Evolutionary conservation across 2,329 filamentous ascomycete species (phyloP).

Genomic region (Sodiomyces alkalinus): DNA sequence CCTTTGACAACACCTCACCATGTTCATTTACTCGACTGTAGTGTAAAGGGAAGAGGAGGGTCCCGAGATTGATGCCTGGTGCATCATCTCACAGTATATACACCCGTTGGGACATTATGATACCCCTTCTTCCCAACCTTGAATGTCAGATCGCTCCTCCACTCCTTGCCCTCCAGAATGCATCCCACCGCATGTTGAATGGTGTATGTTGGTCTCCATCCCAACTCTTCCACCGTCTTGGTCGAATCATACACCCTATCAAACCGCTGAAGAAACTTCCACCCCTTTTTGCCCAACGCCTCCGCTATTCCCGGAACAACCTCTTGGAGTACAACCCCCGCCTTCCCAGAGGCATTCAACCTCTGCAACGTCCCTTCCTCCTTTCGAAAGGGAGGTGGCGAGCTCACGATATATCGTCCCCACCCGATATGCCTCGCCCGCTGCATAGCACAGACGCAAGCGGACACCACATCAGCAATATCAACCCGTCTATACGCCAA

Average conservation of each 20-base stretch:
- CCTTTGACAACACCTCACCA: too few species aligned
- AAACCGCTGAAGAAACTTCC: slow-evolving; percentile 21
- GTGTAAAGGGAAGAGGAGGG: too few species aligned
- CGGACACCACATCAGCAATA: slow-evolving; percentile 26
- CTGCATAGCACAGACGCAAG: slow-evolving; percentile 22
- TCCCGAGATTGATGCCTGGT: too few species aligned
- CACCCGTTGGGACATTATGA: slow-evolving; percentile 24
- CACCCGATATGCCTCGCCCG: slow-evolving; percentile 17
- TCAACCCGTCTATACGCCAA: slow-evolving; percentile 28
- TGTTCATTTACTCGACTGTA: too few species aligned
- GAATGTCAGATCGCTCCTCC: slow-evolving; percentile 21
- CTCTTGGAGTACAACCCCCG: slow-evolving; percentile 14
- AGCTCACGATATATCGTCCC: slow-evolving; percentile 27
- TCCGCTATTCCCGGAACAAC: slow-evolving; percentile 12
- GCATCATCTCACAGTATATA: slow-evolving; percentile 22
- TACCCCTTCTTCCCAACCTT: slow-evolving; percentile 28
- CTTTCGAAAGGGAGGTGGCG: slow-evolving; percentile 22
- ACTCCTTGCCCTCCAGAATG: slow-evolving; percentile 18
- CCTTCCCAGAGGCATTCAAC: slow-evolving; percentile 19
- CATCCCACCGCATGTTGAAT: slow-evolving; percentile 19
- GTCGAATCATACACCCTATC: slow-evolving; percentile 30
- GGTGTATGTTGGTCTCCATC: slow-evolving; percentile 26
- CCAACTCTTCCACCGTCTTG: slow-evolving; percentile 23
- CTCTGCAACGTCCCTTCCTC: slow-evolving; percentile 13
- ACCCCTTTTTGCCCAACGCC: slow-evolving; percentile 17